Evolutionary conservation across 768 basidiomycete genomes (phyloP).

Genomic region (Scleroderma citrinum): DNA sequence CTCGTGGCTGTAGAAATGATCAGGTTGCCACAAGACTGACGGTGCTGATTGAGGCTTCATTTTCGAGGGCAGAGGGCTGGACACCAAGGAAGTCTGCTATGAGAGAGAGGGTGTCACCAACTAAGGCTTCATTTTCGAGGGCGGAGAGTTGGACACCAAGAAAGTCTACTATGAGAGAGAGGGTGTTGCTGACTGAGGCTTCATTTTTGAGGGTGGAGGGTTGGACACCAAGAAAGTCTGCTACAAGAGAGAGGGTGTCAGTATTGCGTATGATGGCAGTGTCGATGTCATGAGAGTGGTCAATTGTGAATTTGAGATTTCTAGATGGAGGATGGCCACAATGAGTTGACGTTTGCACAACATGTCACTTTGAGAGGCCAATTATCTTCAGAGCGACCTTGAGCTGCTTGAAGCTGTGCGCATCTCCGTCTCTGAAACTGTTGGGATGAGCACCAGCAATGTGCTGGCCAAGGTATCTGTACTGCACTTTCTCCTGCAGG

Average conservation of each 20-base stretch:
- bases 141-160: too few species aligned
- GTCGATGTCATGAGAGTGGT: slow-evolving; percentile 80
- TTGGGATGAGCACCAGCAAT: slow-evolving; percentile 38
- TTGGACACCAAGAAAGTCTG: slow-evolving; percentile 87
- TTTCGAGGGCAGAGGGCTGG: too few species aligned
- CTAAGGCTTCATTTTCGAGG: too few species aligned
- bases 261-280: slow-evolving; percentile 87
- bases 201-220: slow-evolving; percentile 67
- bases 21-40: too few species aligned
- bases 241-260: slow-evolving; percentile 72
- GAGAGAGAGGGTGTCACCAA: too few species aligned
- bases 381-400: slow-evolving; percentile 91
- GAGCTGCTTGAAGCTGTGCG: slow-evolving; percentile 82
- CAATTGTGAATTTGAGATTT: slow-evolving; percentile 91
- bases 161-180: too few species aligned
- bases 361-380: slow-evolving; percentile 89
- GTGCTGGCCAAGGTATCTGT: slow-evolving; percentile 81
- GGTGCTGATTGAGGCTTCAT: too few species aligned
- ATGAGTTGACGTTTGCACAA: slow-evolving; percentile 94
- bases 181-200: too few species aligned
- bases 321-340: slow-evolving; percentile 93
- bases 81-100: too few species aligned
- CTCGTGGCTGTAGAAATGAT: too few species aligned
- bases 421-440: slow-evolving; percentile 69
- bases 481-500: slow-evolving; percentile 72